Base-by-base conservation (phyloP, 352 stramenopile species). In the Globisporangium uncinulatum region DNA sequence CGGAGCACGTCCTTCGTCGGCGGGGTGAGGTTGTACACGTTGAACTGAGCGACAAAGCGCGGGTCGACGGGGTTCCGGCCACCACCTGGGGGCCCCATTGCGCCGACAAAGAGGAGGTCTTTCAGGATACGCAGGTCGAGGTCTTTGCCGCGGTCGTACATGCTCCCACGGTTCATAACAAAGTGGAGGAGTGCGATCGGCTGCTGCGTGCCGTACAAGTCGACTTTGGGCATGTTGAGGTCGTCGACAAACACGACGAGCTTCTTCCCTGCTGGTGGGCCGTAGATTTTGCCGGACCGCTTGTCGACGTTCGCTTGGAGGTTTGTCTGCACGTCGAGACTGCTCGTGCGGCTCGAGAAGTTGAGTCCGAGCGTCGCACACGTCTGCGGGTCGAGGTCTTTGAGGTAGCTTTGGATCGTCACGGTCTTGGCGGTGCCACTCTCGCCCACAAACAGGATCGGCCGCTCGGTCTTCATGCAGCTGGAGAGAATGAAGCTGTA, bases 191-290 rank as follows among this genome's bases (percentile, higher is more conserved):
- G 68, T 3, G 94, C 92, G 56, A 98, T 98, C 0, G 95, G 95
- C 59, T 98, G 92, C 67, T 98, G 95, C 3, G 95, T 98, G 49
- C 95, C 95, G 65, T 98, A 98, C 11, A 92, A 62, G 66, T 98
- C 95, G 3, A 98, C 91, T 61, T 97, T 98, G 37, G 95, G 95
- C 94, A 98, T 98, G 67, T 98, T 98, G 58, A 98, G 73, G 67
- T 98, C 95, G 61, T 98, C 95, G 44, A 98, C 90, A 57, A 98
- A 98, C 21, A 98, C 75, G 46, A 97, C 70, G 10, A 98, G 76
- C 49, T 97, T 97, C 67, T 98, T 98, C 4, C 94, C 94, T 0
- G 86, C 78, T 0, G 92, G 86, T 21, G 94, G 94, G 6, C 94
- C 95, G 63, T 98, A 98, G 49, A 98, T 97, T 51, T 95, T 96